These are phyloP conservation scores for Lactarius sanguifluus DNA, from an alignment of 768 basidiomycete species.

Conservation along the genomic window DNA sequence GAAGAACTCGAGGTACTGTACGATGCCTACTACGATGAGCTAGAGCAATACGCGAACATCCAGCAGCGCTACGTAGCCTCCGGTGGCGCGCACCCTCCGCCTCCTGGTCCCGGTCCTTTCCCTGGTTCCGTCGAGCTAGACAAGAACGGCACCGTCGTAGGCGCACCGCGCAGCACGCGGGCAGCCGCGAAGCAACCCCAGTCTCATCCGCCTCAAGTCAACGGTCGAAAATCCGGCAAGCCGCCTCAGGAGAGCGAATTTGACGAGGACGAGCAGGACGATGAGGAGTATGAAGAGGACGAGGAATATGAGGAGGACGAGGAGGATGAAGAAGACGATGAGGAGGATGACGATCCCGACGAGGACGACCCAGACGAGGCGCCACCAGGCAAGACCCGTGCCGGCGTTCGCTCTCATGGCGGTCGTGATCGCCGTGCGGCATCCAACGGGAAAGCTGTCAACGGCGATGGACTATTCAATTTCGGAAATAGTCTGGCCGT, in stretches of 20 bases:
- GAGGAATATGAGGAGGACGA: conserved; percentile 57
- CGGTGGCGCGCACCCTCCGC: conserved; percentile 85
- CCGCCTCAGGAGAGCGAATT: conserved; percentile 58
- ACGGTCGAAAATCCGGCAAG: conserved; percentile 48
- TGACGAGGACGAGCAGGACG: conserved; percentile 63
- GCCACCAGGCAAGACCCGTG: conserved; percentile 33
- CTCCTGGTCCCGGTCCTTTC: conserved; percentile 96
- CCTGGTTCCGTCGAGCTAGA: conserved; percentile 97
- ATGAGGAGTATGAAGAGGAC: conserved; percentile 53
- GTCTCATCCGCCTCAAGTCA: conserved; percentile 36
- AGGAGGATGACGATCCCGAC: conserved; percentile 67
- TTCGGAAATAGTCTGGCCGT: conserved; percentile 84
- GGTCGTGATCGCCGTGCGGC: conserved; percentile 34
- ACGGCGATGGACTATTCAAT: conserved; percentile 70
- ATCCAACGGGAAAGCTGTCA: conserved; percentile 48
- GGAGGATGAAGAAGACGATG: conserved; percentile 67
- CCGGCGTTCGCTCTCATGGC: conserved; percentile 32
- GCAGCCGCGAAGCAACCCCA: conserved; percentile 28
- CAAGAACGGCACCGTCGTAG: conserved; percentile 77
- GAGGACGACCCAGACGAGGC: conserved; percentile 52
- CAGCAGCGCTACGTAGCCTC: conserved; percentile 94
- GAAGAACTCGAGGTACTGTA: conserved; percentile 99
- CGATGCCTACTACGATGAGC: conserved; percentile 99
- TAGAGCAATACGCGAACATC: conserved; percentile 98
- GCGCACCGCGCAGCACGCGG: conserved; percentile 29